Conservation (phyloP, 1,139 yeast species). For the Hansenula lynferdii region DNA sequence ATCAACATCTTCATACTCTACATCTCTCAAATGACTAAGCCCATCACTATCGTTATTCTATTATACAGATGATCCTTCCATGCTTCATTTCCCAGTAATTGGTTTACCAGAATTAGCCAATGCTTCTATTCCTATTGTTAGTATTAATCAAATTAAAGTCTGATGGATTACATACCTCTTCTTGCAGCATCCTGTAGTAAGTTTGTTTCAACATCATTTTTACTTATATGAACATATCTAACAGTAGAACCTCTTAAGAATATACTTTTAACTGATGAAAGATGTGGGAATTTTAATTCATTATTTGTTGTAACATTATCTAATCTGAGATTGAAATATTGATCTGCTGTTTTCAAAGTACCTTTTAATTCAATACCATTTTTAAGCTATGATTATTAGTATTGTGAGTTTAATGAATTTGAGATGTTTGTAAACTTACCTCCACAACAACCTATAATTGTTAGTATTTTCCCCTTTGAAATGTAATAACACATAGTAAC, state of each 20-base stretch:
- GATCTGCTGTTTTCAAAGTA: conserved; percentile 90
- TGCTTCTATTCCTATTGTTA: conserved; percentile 44
- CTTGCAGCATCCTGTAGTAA: conserved; percentile 95
- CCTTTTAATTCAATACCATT: conserved; percentile 93
- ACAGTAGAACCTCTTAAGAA: conserved; percentile 97
- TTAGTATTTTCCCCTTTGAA: background rate
- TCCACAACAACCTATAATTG: conserved; percentile 35
- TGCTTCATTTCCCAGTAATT: conserved; percentile 28
- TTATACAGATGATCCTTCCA: background rate
- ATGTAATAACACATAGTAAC: conserved; percentile 23
- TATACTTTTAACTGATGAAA: conserved; percentile 80
- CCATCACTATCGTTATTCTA: background rate
- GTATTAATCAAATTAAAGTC: too few species aligned
- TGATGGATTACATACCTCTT: conserved; percentile 60
- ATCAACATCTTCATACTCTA: too few species aligned
- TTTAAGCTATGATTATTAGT: conserved; percentile 52
- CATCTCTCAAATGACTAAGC: too few species aligned
- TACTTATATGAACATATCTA: conserved; percentile 88
- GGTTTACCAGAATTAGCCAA: conserved; percentile 58
- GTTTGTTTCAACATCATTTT: conserved; percentile 87
- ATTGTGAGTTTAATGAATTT: background rate
- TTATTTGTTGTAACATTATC: conserved; percentile 80
- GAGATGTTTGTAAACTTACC: conserved; percentile 22
- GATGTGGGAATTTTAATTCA: conserved; percentile 81
- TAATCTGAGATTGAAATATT: conserved; percentile 83